Evolutionary conservation across 2,329 filamentous ascomycete species (phyloP), one percentile per base, ranked within the genome.

Genomic region (Teratosphaeria pseudoeucalypti): DNA sequence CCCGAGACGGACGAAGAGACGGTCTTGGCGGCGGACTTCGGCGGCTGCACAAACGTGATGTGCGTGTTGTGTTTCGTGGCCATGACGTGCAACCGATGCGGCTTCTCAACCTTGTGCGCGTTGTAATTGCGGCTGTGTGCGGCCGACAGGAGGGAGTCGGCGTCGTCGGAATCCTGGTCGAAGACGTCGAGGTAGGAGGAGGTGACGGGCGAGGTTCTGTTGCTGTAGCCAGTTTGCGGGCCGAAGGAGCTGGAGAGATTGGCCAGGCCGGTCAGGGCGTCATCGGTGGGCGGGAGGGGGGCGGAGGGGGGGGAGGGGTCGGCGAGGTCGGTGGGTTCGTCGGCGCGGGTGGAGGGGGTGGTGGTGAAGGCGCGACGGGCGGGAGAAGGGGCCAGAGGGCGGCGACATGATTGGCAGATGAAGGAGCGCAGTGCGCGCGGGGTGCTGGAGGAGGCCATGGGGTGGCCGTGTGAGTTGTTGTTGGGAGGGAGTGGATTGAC

Each of bases 1-100:
- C 58, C 59, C 6, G 62, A 65, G n/a, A 70, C 62, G 16, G 63
- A 61, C 5, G 68, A 69, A 2, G 61, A 64, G 2, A 65, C 58
- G 0, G 70, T 71, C 57, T 67, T 62, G 7, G 62, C 60, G 1
- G 70, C 70, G 1, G 66, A 60, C 27, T 60, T 61, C 5, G 68
- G 58, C 32, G 94, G 92, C 69, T 87, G 86, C 26, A 91, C 90
- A 65, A 96, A 83, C 1, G 92, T 96, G 69, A 99, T 83, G 75
- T 97, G 90, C 23, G 90, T 94, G 78, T 99, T 99, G 82, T 96
- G 94, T 77, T 90, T 95, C 73, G 89, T 87, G 32, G 88, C 78
- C 76, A 85, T 92, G 73, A 99, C 80, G 77, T 96, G 90, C 64
- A 99, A 82, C 73, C 95, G 90, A 78, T 90, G 90, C 2, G 89